A percentile compares a stretch with the other conserved stretches of the same genome.
Evolutionary conservation across 345 rosid genomes (phyloP).

Genomic region (Durio zibethinus): DNA sequence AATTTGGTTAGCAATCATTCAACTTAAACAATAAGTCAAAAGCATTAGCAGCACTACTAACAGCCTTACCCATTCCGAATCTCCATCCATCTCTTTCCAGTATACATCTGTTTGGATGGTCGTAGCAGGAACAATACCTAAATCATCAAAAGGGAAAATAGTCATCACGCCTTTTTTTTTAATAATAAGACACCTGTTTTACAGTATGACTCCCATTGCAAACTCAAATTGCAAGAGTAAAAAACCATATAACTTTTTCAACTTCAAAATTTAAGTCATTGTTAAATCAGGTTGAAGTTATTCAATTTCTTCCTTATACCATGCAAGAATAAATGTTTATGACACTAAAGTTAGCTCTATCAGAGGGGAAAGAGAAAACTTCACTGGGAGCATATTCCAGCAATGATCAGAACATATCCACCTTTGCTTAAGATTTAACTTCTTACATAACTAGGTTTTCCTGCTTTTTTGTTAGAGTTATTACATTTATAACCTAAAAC

Average conservation of each 20-base stretch:
- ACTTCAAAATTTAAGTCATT: neutral
- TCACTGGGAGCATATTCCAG: neutral
- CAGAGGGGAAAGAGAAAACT: neutral
- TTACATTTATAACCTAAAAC: neutral
- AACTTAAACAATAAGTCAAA: slow-evolving; percentile 9
- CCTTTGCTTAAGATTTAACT: neutral
- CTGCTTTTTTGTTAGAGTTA: neutral
- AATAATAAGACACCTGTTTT: neutral
- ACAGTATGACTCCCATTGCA: neutral
- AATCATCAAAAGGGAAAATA: slow-evolving; percentile 19
- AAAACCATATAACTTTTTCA: neutral
- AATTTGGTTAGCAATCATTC: neutral
- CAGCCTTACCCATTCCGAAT: slow-evolving; percentile 85
- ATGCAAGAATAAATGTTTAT: neutral
- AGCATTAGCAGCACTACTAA: slow-evolving; percentile 23
- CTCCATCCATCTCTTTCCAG: slow-evolving; percentile 96
- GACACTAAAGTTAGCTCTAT: neutral
- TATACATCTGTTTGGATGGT: slow-evolving; percentile 68
- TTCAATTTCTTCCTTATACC: neutral
- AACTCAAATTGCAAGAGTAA: slow-evolving; percentile 1
- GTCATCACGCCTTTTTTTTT: slow-evolving; percentile 8
- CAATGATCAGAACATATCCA: neutral
- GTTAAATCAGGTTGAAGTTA: neutral
- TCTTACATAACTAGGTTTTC: neutral
- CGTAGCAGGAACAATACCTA: slow-evolving; percentile 77